Conservation (phyloP, 768 basidiomycete genomes). For the Boletus eberwhitei region DNA sequence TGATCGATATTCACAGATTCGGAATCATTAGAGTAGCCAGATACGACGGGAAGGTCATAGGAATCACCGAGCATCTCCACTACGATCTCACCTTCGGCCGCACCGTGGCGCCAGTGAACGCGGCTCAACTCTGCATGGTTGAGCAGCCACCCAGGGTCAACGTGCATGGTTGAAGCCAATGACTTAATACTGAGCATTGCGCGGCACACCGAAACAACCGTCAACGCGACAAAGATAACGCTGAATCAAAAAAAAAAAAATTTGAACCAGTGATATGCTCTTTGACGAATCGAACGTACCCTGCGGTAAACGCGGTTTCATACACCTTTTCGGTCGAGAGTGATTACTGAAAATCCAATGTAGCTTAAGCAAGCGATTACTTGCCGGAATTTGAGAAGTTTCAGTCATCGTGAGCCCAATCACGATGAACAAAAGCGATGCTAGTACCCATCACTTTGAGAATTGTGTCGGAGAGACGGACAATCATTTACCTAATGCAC, state of each 20-base stretch:
- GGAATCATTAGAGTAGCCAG: background rate
- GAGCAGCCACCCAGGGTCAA: slow-evolving; percentile 43
- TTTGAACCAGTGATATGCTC: background rate
- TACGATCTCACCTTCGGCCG: slow-evolving; percentile 35
- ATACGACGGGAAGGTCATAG: background rate
- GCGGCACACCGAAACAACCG: slow-evolving; percentile 32
- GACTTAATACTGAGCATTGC: slow-evolving; percentile 42
- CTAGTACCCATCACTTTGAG: slow-evolving; percentile 3
- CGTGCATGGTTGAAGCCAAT: slow-evolving; percentile 40
- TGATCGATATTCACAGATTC: background rate
- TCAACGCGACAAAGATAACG: slow-evolving; percentile 6
- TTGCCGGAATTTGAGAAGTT: slow-evolving; percentile 3
- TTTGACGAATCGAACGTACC: slow-evolving; percentile 1
- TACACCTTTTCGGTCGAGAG: slow-evolving; percentile 6
- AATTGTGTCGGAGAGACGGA: background rate
- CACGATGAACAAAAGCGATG: slow-evolving; percentile 14
- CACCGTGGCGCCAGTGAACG: slow-evolving; percentile 37
- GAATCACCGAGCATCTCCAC: slow-evolving; percentile 8
- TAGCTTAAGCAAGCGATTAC: background rate
- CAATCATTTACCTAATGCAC: slow-evolving; percentile 9
- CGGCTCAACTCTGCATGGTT: slow-evolving; percentile 45
- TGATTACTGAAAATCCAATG: background rate
- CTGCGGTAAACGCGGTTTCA: slow-evolving; percentile 1
- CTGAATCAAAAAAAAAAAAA: background rate
- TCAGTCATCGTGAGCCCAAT: slow-evolving; percentile 8